Evolutionary conservation across 2,329 filamentous ascomycete species (phyloP), one percentile per base, ranked within the genome.

Genomic region (Colletotrichum gigasporum): DNA sequence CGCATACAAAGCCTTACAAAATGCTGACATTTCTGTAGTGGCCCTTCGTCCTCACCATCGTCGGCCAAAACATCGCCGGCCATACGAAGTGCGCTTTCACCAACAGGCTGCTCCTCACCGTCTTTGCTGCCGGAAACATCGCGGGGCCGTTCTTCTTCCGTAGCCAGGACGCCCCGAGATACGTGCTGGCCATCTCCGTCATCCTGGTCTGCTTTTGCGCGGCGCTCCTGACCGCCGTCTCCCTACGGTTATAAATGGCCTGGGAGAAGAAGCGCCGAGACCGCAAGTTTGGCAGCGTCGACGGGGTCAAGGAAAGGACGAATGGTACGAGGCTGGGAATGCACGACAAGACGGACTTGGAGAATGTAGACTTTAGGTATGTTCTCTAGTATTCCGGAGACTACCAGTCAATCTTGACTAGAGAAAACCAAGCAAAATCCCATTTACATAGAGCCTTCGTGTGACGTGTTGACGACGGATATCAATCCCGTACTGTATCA

Each of bases 321-420:
- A 69, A 71, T 18, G 69, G 68, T 16, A 71, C 70, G 55, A 56
- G 68, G 26, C 61, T 70, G 20, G 68, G 69, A 24, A 71, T 72
- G 68, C 68, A 70, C 37, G 70, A 71, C 50, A 70, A 70, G 67
- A 72, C 68, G 10, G 70, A 71, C 54, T 57, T 70, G 28, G 70
- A 72, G 57, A 72, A 71, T 30, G 45, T 63, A 2, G 70, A 72
- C 32, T 72, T 71, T 41, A 32, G 63, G 37, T 69, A 69, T 8
- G 67, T 71, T 11, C 61, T 70, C 35, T 76, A 3, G n/a, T n/a
- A n/a, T n/a, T n/a, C n/a, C n/a, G n/a, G n/a, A n/a, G n/a, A n/a
- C n/a, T n/a, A n/a, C 35, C 18, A 39, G 14, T 18, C 35, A n/a
- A 39, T 39, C 14, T 18, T 39, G 3, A 39, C n/a, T n/a, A n/a